Conservation (phyloP, 1,284 basidiomycete genomes). For the Rugiboletus extremiorientalis region DNA sequence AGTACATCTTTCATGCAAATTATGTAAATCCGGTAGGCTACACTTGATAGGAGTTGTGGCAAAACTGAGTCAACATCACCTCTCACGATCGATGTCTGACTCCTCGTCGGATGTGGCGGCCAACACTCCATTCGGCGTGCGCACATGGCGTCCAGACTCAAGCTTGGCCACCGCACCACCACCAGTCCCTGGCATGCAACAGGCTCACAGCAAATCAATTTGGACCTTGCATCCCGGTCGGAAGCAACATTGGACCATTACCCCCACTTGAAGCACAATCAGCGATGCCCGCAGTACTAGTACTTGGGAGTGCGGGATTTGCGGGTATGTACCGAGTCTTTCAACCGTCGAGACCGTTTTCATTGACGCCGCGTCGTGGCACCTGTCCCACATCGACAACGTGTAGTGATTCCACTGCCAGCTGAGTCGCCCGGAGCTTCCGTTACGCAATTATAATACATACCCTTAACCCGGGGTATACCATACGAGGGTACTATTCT, state of each 20-base stretch:
- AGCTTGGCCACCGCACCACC: no score
- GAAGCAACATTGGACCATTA: neutral
- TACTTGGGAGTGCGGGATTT: neutral
- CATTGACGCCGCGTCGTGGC: neutral
- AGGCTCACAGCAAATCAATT: no score
- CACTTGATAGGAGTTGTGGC: no score
- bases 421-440: neutral
- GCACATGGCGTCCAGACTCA: no score
- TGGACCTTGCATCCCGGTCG: neutral
- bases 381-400: neutral
- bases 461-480: constrained; percentile 14
- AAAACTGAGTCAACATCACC: no score
- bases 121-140: no score
- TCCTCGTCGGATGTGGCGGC: no score
- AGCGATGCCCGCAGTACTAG: neutral
- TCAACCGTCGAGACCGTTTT: neutral
- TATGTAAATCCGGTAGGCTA: no score
- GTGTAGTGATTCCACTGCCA: neutral
- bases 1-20: no score
- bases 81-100: no score
- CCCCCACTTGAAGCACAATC: neutral
- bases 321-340: neutral
- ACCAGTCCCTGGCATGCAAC: no score
- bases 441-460: neutral
- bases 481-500: no score